Percentiles rank a stretch among this genome's conserved stretches.
These are phyloP conservation scores for Oryza brachyantha DNA, from an alignment of 176 grass and related monocot genomes.

Conservation along the genomic window DNA sequence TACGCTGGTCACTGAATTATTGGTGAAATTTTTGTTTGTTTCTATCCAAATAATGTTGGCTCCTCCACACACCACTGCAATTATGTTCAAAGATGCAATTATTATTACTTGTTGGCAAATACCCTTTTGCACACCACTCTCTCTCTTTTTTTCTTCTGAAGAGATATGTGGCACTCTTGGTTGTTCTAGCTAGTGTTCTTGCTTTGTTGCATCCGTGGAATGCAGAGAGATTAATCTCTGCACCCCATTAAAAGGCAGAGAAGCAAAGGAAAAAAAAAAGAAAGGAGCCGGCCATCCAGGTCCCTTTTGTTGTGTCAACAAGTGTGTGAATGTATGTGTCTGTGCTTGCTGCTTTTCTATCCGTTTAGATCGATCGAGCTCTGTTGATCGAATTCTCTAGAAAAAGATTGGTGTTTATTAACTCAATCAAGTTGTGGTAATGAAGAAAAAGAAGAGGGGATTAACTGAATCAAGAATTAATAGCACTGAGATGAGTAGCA, in stretches of 20 bases:
- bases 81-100: not conserved
- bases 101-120: conserved; percentile 27
- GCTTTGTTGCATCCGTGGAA: conserved; percentile 39
- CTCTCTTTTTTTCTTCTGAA: conserved; percentile 9
- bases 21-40: not conserved
- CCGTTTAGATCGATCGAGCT: conserved; percentile 4
- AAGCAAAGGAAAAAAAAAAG: not conserved
- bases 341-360: conserved; percentile 20
- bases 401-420: not conserved
- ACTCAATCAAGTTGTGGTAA: not conserved
- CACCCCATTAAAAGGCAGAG: conserved; percentile 27
- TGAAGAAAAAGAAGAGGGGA: not conserved
- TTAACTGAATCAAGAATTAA: not conserved
- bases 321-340: not conserved
- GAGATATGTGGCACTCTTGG: conserved; percentile 8
- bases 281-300: not conserved
- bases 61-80: conserved; percentile 6
- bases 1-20: conserved; percentile 18
- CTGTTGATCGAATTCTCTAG: conserved; percentile 40
- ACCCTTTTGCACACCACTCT: not conserved
- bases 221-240: conserved; percentile 35
- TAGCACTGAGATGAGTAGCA: no score
- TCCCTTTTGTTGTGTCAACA: conserved; percentile 18
- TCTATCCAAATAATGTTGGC: not conserved
- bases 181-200: conserved; percentile 17